These are phyloP conservation scores for Trifolium dubium DNA, from an alignment of 306 rosid species.

Conservation along the genomic window DNA sequence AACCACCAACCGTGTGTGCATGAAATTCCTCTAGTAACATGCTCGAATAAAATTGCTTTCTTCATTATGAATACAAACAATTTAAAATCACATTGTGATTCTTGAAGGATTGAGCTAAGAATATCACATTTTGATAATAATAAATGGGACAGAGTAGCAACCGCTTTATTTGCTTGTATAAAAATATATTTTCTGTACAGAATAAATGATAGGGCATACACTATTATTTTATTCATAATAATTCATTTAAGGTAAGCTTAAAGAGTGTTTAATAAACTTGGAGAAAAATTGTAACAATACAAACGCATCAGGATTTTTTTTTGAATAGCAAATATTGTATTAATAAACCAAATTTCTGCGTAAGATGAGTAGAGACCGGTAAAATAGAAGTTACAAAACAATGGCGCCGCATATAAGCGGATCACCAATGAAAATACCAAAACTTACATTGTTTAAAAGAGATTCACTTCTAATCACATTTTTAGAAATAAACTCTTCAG, in stretches of 20 bases:
- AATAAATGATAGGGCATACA: not conserved
- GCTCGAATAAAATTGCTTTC: slow-evolving; percentile 27
- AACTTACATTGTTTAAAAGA: too few relatives aligned
- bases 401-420: too few relatives aligned
- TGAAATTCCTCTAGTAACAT: slow-evolving; percentile 30
- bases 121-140: slow-evolving; percentile 12
- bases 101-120: slow-evolving; percentile 6
- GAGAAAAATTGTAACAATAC: not conserved
- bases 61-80: slow-evolving; percentile 3
- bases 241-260: not conserved
- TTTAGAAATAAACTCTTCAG: too few relatives aligned
- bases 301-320: not conserved
- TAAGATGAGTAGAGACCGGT: too few relatives aligned
- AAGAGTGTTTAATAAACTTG: not conserved
- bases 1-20: slow-evolving; percentile 7
- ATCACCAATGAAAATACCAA: too few relatives aligned
- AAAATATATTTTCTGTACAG: not conserved
- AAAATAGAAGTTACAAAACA: too few relatives aligned
- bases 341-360: too few relatives aligned
- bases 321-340: too few relatives aligned
- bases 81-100: not conserved
- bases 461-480: too few relatives aligned
- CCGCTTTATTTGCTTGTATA: slow-evolving; percentile 19
- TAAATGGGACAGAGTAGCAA: slow-evolving; percentile 8
- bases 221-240: too few relatives aligned